phyloP scores from a whole-genome alignment of 108 stramenopile species.

The Phaeodactylum tricornutum region DNA sequence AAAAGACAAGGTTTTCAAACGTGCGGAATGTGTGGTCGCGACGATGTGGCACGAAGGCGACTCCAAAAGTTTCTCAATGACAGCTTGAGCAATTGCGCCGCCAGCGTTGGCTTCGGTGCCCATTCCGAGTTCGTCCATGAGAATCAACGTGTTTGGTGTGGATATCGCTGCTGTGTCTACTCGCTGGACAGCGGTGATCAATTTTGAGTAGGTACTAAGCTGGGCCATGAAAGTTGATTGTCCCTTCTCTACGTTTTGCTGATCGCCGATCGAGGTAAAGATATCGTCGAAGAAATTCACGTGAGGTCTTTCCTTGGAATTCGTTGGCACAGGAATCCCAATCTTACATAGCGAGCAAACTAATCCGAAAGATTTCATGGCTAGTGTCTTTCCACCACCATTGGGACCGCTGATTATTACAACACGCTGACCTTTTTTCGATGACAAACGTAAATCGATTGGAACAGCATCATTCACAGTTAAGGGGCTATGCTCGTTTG shows the following conservation, averaged over 20 bases:
- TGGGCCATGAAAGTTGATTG: slow-evolving; percentile 70
- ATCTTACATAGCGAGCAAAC: slow-evolving; percentile 32
- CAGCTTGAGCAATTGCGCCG: slow-evolving; percentile 59
- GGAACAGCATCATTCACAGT: slow-evolving; percentile 42
- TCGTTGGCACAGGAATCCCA: slow-evolving; percentile 37
- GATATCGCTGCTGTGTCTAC: not conserved
- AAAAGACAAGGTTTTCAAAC: slow-evolving; percentile 58
- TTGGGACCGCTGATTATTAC: slow-evolving; percentile 67
- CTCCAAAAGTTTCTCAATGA: slow-evolving; percentile 47
- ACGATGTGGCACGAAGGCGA: slow-evolving; percentile 32
- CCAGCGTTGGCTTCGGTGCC: slow-evolving; percentile 72
- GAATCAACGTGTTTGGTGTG: slow-evolving; percentile 15
- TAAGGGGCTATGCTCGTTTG: slow-evolving; percentile 3
- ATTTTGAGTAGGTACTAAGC: slow-evolving; percentile 36
- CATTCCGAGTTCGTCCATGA: slow-evolving; percentile 72
- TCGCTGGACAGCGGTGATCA: slow-evolving; percentile 24
- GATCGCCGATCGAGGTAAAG: slow-evolving; percentile 58
- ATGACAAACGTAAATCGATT: slow-evolving; percentile 42
- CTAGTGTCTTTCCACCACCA: slow-evolving; percentile 70
- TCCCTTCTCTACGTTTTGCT: slow-evolving; percentile 44
- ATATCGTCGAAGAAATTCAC: slow-evolving; percentile 54
- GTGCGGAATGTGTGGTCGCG: slow-evolving; percentile 71
- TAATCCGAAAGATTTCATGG: slow-evolving; percentile 72
- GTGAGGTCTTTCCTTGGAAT: not conserved
- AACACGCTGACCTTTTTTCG: slow-evolving; percentile 13